Percentiles rank a stretch among this genome's conserved stretches.
Conservation (phyloP, 2,329 filamentous ascomycete species). For the Scedosporium boydii region DNA sequence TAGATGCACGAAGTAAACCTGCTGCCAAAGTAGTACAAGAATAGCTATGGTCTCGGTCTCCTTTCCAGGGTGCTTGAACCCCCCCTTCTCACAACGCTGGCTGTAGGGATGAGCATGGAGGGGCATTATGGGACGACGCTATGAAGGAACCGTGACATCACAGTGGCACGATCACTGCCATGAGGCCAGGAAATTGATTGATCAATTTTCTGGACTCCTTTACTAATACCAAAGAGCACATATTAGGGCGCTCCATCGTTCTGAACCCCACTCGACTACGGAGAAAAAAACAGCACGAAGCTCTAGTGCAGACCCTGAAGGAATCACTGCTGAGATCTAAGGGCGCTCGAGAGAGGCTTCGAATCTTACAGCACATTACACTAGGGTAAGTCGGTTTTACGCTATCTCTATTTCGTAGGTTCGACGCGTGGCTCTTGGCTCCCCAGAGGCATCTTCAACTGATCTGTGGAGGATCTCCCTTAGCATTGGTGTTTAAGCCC, state of each 20-base stretch:
- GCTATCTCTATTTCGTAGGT: too few relatives aligned
- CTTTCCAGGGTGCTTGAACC: not conserved
- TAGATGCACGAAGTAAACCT: not conserved
- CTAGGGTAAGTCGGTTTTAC: too few relatives aligned
- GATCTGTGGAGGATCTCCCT: not conserved
- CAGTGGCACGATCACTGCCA: not conserved
- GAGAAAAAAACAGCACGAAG: too few relatives aligned
- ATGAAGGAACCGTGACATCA: not conserved
- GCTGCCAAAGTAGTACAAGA: not conserved
- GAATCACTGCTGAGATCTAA: too few relatives aligned
- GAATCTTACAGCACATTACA: too few relatives aligned
- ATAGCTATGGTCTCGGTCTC: not conserved
- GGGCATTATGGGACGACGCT: not conserved
- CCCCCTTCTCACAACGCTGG: not conserved
- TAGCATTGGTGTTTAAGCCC: not conserved
- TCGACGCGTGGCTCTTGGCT: too few relatives aligned
- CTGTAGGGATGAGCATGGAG: not conserved
- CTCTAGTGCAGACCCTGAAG: too few relatives aligned
- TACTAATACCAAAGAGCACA: too few relatives aligned
- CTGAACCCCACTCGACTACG: too few relatives aligned
- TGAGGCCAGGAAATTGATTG: not conserved
- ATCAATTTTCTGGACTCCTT: not conserved
- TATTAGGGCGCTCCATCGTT: too few relatives aligned
- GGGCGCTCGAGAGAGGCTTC: too few relatives aligned
- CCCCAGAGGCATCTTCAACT: too few relatives aligned